Base-by-base conservation (phyloP, 78 protist genomes). In the Pelomyxa schiedti region DNA sequence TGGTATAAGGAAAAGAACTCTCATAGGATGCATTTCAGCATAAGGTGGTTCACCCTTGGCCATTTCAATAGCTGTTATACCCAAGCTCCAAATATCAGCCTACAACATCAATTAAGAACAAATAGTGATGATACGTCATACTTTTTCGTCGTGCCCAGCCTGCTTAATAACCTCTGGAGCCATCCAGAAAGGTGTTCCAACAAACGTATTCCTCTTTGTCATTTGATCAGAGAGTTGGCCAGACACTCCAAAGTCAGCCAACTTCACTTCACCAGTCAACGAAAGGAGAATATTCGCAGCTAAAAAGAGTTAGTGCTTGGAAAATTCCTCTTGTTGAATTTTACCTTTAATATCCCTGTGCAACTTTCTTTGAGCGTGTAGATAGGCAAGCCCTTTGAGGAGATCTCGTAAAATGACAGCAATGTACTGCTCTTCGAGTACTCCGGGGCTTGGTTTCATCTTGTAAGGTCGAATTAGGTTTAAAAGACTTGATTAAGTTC, bases 71-170 rank as follows among this genome's bases (percentile, higher is more conserved):
- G 97, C 97, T 3, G 99, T 96, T 82, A 96, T 95, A 39, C 99
- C 99, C 79, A 97, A 86, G 37, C 93, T 83, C 99, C 99, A 98
- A 36, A 98, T 92, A 83, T 98, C 99, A 1, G 98, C 98, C 69
- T 87, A 82, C 16, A 77, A 29, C n/a, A n/a, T n/a, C n/a, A n/a
- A n/a, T n/a, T n/a, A n/a, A n/a, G n/a, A n/a, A n/a, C n/a, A n/a
- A n/a, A n/a, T n/a, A n/a, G n/a, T n/a, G n/a, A n/a, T n/a, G n/a
- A n/a, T n/a, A n/a, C n/a, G n/a, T n/a, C n/a, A n/a, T n/a, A n/a
- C n/a, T n/a, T n/a, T n/a, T n/a, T n/a, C n/a, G 76, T 83, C 88
- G 39, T 91, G 82, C 0, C 86, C 86, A 28, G 74, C 26, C 77
- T 90, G 92, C 42, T 88, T 86, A 74, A 96, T 91, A 43, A 96